Conservation (phyloP, 139 green algal genomes). For the Chlorella sp. region DNA sequence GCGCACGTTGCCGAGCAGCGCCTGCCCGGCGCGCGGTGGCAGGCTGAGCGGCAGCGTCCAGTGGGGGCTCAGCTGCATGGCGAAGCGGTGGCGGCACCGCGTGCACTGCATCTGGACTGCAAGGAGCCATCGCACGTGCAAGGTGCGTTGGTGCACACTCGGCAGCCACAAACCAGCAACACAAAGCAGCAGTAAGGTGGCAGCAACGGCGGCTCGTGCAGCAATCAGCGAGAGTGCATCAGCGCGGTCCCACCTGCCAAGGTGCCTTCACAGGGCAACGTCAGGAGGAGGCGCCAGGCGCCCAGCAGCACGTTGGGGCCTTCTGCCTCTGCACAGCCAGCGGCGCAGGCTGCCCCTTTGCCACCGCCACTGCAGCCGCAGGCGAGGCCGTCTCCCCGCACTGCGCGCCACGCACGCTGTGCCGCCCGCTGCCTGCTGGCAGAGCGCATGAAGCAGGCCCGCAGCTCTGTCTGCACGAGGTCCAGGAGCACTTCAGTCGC, state of each 20-base stretch:
- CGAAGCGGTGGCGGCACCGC: conserved; percentile 7
- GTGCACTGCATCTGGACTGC: conserved; percentile 22
- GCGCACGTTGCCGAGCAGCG: conserved; percentile 6
- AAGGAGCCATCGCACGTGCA: no score
- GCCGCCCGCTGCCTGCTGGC: neutral
- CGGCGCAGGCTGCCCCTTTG: neutral
- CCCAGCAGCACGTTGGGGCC: neutral
- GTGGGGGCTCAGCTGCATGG: conserved; percentile 16
- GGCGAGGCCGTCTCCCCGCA: no score
- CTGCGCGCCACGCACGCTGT: no score
- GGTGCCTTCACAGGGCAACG: conserved; percentile 7
- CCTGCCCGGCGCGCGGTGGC: neutral
- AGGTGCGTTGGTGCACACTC: neutral
- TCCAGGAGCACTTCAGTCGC: conserved; percentile 13
- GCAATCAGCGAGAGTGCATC: no score
- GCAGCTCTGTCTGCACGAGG: conserved; percentile 9
- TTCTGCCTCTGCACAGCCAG: neutral
- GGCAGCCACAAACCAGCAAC: no score
- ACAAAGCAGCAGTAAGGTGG: no score
- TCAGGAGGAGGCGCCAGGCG: neutral
- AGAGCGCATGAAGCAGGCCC: neutral
- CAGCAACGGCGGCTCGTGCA: no score
- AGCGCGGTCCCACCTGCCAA: no score
- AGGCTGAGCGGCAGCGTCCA: conserved; percentile 21
- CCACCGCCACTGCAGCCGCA: neutral